Percentiles rank a stretch among this genome's conserved stretches.
Evolutionary conservation across 202 grass and related monocot genomes (phyloP).

Genomic region (Hordeum pubiflorum): DNA sequence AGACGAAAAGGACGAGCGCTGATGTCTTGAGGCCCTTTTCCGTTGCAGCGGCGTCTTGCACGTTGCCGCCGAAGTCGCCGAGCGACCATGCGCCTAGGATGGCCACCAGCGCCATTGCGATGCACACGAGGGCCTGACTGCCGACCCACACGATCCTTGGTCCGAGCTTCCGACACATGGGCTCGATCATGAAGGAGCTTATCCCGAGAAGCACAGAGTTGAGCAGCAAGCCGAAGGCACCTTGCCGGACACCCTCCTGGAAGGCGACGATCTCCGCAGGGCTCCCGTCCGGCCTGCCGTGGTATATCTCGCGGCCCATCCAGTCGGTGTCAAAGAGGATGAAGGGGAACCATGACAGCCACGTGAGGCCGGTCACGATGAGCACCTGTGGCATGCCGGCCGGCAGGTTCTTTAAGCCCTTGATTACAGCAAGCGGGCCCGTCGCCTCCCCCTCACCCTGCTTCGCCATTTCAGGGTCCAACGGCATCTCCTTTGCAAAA

Average conservation of each 20-base stretch:
- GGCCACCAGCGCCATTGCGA: constrained; percentile 42
- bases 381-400: constrained; percentile 65
- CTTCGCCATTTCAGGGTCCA: background rate
- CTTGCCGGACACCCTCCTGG: constrained; percentile 61
- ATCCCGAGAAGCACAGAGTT: constrained; percentile 62
- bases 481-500: constrained; percentile 55
- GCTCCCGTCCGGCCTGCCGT: constrained; percentile 50
- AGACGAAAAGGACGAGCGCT: constrained; percentile 52
- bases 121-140: constrained; percentile 43
- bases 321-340: constrained; percentile 95
- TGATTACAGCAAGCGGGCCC: constrained; percentile 39
- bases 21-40: constrained; percentile 39
- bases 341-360: constrained; percentile 87
- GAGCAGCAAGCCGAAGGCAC: constrained; percentile 66
- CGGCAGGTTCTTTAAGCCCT: constrained; percentile 61
- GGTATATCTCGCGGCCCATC: constrained; percentile 97
- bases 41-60: constrained; percentile 35
- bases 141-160: constrained; percentile 49
- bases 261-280: constrained; percentile 37
- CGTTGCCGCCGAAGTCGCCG: constrained; percentile 32
- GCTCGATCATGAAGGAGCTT: constrained; percentile 63
- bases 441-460: constrained; percentile 4
- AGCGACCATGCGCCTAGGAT: constrained; percentile 60
- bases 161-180: constrained; percentile 55
- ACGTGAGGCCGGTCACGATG: constrained; percentile 69